These are phyloP conservation scores for Platanthera guangdongensis DNA, from an alignment of 106 monocot species.

Conservation along the genomic window DNA sequence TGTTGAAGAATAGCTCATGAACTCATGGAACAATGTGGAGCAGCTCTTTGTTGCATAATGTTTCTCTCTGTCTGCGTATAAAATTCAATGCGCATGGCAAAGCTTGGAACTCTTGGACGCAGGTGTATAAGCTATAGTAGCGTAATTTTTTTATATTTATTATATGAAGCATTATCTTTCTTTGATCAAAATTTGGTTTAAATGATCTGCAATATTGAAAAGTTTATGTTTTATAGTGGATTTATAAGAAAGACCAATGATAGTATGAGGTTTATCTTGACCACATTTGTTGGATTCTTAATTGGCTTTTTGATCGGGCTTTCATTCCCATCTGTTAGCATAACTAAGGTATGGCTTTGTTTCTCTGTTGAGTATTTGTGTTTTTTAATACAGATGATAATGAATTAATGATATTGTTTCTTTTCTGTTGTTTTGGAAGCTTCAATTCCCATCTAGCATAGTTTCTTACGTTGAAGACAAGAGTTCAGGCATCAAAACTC, in stretches of 20 bases:
- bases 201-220: background rate
- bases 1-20: slow-evolving; percentile 7
- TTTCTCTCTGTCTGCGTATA: background rate
- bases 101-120: slow-evolving; percentile 21
- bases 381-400: background rate
- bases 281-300: slow-evolving; percentile 32
- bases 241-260: slow-evolving; percentile 29
- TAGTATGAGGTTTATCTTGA: slow-evolving; percentile 25
- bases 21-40: slow-evolving; percentile 11
- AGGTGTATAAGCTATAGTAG: slow-evolving; percentile 11
- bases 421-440: slow-evolving; percentile 12
- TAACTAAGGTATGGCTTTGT: slow-evolving; percentile 21
- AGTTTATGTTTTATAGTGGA: slow-evolving; percentile 14
- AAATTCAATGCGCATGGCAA: slow-evolving; percentile 25
- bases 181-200: background rate
- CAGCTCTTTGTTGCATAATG: slow-evolving; percentile 3
- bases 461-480: slow-evolving; percentile 33
- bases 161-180: background rate
- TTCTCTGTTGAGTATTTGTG: background rate
- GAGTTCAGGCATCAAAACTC: slow-evolving; percentile 27
- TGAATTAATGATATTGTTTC: background rate
- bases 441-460: slow-evolving; percentile 24
- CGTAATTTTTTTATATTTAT: background rate
- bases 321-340: slow-evolving; percentile 29
- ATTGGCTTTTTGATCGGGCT: slow-evolving; percentile 46